Conservation (phyloP, 2,329 filamentous ascomycete species). For the Colletotrichum lentis region DNA sequence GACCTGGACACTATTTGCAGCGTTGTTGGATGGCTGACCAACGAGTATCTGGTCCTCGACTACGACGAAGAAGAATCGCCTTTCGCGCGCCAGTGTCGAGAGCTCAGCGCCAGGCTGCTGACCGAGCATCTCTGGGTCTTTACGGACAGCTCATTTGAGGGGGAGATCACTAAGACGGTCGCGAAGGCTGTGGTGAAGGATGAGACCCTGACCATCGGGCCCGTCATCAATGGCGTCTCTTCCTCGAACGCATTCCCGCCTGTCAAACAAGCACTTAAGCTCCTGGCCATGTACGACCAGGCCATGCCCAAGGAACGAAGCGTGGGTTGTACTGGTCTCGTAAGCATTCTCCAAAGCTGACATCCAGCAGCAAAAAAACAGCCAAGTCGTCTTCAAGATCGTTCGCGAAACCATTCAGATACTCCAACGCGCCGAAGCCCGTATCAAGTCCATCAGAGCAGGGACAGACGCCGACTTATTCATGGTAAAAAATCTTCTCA, state of each 20-base stretch:
- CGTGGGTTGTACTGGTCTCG: constrained; percentile 51
- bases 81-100: constrained; percentile 62
- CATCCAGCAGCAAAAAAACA: constrained; percentile 56
- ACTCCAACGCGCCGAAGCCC: constrained; percentile 77
- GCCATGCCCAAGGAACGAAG: constrained; percentile 71
- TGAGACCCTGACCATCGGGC: constrained; percentile 60
- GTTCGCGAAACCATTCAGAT: constrained; percentile 90
- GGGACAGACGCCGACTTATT: constrained; percentile 84
- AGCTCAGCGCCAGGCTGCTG: constrained; percentile 64
- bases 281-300: constrained; percentile 69
- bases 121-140: constrained; percentile 67
- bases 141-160: constrained; percentile 62
- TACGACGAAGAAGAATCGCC: constrained; percentile 64
- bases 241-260: constrained; percentile 67
- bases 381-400: constrained; percentile 70
- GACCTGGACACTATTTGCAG: constrained; percentile 62
- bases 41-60: constrained; percentile 65
- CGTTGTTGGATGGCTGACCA: constrained; percentile 65
- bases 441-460: constrained; percentile 69
- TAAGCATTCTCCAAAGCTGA: background rate
- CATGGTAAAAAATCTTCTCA: constrained; percentile 91
- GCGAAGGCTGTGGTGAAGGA: constrained; percentile 57
- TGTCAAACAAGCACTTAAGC: constrained; percentile 65
- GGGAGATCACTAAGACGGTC: constrained; percentile 64
- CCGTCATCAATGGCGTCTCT: constrained; percentile 57